A percentile compares a stretch with the other conserved stretches of the same genome.
Evolutionary conservation across 2,329 filamentous ascomycete genomes (phyloP).

Genomic region (Phialophora chinensis): DNA sequence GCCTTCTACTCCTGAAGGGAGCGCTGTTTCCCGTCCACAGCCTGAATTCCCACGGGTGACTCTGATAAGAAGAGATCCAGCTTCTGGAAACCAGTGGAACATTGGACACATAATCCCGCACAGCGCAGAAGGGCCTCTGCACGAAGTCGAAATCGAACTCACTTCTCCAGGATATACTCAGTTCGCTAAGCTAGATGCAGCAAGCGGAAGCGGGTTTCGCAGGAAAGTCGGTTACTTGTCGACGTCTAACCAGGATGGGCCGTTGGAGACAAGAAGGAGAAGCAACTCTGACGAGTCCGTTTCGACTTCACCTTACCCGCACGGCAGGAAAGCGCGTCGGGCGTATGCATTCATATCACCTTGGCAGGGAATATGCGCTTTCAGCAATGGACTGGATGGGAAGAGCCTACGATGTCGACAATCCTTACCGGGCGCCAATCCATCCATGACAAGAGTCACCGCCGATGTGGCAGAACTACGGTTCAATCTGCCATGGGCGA

Average conservation of each 20-base stretch:
- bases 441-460: slow-evolving; percentile 40
- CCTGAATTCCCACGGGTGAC: slow-evolving; percentile 49
- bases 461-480: slow-evolving; percentile 77
- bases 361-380: slow-evolving; percentile 87
- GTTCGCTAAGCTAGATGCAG: slow-evolving; percentile 51
- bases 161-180: slow-evolving; percentile 65
- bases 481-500: slow-evolving; percentile 72
- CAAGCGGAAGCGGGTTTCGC: slow-evolving; percentile 30
- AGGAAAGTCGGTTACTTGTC: slow-evolving; percentile 30
- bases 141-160: slow-evolving; percentile 59
- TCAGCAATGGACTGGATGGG: slow-evolving; percentile 77
- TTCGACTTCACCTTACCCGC: background rate
- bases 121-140: slow-evolving; percentile 30
- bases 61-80: slow-evolving; percentile 75
- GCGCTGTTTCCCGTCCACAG: background rate
- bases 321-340: slow-evolving; percentile 28
- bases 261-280: slow-evolving; percentile 15
- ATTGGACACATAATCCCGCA: slow-evolving; percentile 66
- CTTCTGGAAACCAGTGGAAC: slow-evolving; percentile 75
- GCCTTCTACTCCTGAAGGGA: background rate
- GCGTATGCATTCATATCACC: slow-evolving; percentile 72
- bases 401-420: slow-evolving; percentile 77
- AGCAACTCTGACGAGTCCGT: slow-evolving; percentile 30
- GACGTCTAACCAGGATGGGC: slow-evolving; percentile 16
- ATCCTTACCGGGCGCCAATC: slow-evolving; percentile 56